These are phyloP conservation scores for Fusarium sp. DNA, from an alignment of 2,329 filamentous ascomycete species.

Conservation along the genomic window DNA sequence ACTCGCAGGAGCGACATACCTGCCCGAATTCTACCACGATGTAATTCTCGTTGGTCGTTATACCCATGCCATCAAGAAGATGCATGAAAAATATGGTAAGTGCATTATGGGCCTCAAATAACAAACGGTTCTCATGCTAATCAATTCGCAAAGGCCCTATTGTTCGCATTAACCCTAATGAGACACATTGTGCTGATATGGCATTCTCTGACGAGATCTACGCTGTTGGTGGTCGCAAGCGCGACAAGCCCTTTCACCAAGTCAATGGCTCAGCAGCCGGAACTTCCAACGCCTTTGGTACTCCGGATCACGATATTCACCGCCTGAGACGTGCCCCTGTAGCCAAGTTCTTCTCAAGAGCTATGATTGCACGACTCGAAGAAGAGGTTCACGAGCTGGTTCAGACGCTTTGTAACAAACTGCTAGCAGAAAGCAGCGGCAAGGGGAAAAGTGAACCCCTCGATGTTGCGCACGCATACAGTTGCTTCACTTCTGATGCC, in stretches of 20 bases:
- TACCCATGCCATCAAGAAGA: conserved; percentile 18
- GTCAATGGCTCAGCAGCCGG: conserved; percentile 19
- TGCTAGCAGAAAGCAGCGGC: neutral
- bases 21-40: conserved; percentile 26
- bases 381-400: conserved; percentile 14
- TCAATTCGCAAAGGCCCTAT: neutral
- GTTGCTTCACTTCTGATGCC: conserved; percentile 15
- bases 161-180: conserved; percentile 20
- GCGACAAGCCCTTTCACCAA: conserved; percentile 21
- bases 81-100: conserved; percentile 27
- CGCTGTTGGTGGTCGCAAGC: conserved; percentile 25
- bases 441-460: neutral
- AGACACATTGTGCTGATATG: conserved; percentile 24
- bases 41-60: conserved; percentile 27
- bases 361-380: conserved; percentile 15
- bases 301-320: conserved; percentile 15
- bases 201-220: conserved; percentile 24
- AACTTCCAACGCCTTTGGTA: conserved; percentile 9
- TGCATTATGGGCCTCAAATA: accelerated
- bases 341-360: conserved; percentile 21
- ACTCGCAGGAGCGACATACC: conserved; percentile 22
- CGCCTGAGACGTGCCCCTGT: conserved; percentile 15
- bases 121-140: accelerated
- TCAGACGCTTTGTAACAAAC: conserved; percentile 17
- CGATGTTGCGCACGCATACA: conserved; percentile 18